phyloP scores from a whole-genome alignment of 2,329 filamentous ascomycete genomes.

The Zymoseptoria brevis region DNA sequence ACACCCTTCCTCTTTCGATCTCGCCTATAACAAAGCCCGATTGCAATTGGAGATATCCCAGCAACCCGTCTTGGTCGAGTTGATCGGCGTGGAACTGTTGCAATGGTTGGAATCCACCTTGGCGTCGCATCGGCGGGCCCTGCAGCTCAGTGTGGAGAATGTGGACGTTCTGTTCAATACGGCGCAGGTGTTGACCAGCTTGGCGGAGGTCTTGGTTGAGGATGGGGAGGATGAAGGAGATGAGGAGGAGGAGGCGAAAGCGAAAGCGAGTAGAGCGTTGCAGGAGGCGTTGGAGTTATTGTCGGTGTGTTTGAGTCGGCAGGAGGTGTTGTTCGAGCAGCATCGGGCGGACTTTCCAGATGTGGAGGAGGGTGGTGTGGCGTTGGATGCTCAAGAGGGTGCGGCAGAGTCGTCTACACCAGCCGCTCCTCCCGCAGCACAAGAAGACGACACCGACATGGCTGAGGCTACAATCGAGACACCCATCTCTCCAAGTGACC shows the following conservation, averaged over 20 bases:
- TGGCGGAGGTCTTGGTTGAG: slow-evolving; percentile 54
- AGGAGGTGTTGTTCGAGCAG: slow-evolving; percentile 41
- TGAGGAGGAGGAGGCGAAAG: slow-evolving; percentile 35
- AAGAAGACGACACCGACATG: slow-evolving; percentile 35
- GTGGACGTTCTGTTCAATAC: slow-evolving; percentile 65
- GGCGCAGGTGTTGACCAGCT: slow-evolving; percentile 58
- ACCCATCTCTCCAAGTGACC: slow-evolving; percentile 54
- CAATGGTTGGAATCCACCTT: slow-evolving; percentile 54
- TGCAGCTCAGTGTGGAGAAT: slow-evolving; percentile 53
- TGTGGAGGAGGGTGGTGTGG: slow-evolving; percentile 26
- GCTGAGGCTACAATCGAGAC: slow-evolving; percentile 62
- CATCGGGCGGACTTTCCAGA: slow-evolving; percentile 27
- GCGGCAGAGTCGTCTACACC: not conserved
- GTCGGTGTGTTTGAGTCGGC: slow-evolving; percentile 40
- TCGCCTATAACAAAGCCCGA: slow-evolving; percentile 69
- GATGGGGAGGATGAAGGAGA: slow-evolving; percentile 28
- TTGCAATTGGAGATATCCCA: slow-evolving; percentile 63
- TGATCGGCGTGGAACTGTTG: slow-evolving; percentile 47
- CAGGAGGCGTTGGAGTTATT: slow-evolving; percentile 56
- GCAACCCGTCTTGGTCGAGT: slow-evolving; percentile 53
- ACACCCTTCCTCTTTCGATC: slow-evolving; percentile 57
- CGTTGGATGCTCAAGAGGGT: slow-evolving; percentile 15
- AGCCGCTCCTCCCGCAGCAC: slow-evolving; percentile 4
- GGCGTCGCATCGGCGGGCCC: slow-evolving; percentile 55
- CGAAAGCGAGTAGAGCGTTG: slow-evolving; percentile 46